Percentiles rank a stretch among this genome's conserved stretches.
These are phyloP conservation scores for Coniosporium apollinis DNA, from an alignment of 495 filamentous ascomycete species.

Conservation along the genomic window DNA sequence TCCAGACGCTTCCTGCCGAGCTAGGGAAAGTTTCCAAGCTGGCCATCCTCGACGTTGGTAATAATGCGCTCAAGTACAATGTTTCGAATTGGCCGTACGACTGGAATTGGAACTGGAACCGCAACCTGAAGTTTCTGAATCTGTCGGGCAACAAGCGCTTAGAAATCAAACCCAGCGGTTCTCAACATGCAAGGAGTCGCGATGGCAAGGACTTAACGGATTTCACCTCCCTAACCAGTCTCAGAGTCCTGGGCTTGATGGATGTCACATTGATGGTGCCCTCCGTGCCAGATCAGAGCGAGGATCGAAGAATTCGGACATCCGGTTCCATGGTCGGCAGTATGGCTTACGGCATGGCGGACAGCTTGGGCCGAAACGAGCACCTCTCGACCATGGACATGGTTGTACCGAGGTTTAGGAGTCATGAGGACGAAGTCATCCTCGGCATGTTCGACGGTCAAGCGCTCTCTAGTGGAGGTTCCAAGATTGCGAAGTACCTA, in stretches of 20 bases:
- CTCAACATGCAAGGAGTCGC: conserved; percentile 32
- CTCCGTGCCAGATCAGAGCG: conserved; percentile 82
- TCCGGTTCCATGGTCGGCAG: conserved; percentile 80
- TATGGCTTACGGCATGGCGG: conserved; percentile 93
- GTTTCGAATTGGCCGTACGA: conserved; percentile 98
- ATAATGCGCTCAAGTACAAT: conserved; percentile 96
- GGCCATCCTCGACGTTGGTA: conserved; percentile 81
- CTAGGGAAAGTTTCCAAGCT: conserved; percentile 86
- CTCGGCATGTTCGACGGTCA: conserved; percentile 93
- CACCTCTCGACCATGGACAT: conserved; percentile 96
- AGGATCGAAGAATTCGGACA: conserved; percentile 87
- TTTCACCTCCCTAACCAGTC: conserved; percentile 70
- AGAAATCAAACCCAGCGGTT: conserved; percentile 80
- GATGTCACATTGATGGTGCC: conserved; percentile 91
- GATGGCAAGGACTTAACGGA: conserved; percentile 63
- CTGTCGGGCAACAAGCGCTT: conserved; percentile 92
- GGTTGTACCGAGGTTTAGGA: conserved; percentile 82
- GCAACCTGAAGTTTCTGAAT: conserved; percentile 85
- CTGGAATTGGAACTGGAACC: conserved; percentile 99
- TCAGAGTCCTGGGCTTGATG: conserved; percentile 87
- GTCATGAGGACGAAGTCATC: conserved; percentile 78
- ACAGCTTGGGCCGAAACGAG: conserved; percentile 82
- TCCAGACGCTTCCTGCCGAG: conserved; percentile 90
- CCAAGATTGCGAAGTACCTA: conserved; percentile 87
- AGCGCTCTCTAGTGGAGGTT: conserved; percentile 65